Evolutionary conservation across 331 rosid genomes (phyloP).

Genomic region (Malus hybrid): DNA sequence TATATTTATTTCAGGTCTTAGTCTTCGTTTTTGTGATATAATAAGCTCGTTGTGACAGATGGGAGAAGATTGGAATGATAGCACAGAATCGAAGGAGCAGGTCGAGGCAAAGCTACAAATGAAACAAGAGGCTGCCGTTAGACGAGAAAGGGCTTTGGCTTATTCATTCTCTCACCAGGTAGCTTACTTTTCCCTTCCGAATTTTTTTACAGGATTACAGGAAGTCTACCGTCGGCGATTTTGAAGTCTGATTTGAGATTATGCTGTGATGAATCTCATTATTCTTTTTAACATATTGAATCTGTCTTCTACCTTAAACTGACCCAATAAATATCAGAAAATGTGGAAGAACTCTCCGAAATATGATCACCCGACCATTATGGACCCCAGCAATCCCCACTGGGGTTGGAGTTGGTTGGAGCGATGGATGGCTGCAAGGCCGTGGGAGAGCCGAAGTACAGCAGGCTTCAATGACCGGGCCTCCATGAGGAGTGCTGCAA

Average conservation of each 20-base stretch:
- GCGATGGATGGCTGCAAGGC: constrained; percentile 86
- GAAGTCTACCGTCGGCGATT: no score
- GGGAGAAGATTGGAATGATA: constrained; percentile 65
- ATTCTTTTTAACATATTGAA: background rate
- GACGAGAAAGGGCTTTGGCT: constrained; percentile 89
- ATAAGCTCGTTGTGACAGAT: constrained; percentile 19
- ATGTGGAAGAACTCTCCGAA: constrained; percentile 59
- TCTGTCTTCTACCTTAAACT: background rate
- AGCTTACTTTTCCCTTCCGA: background rate
- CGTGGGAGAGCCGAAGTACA: constrained; percentile 65
- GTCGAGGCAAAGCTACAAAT: constrained; percentile 37
- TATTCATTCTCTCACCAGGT: constrained; percentile 88
- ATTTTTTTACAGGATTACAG: background rate
- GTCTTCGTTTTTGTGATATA: background rate
- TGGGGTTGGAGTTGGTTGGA: constrained; percentile 99
- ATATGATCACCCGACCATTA: constrained; percentile 46
- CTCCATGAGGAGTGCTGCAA: constrained; percentile 33
- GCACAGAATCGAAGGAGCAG: constrained; percentile 68
- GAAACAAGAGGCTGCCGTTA: constrained; percentile 68
- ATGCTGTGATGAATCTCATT: background rate
- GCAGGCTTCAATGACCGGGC: constrained; percentile 25
- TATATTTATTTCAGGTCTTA: background rate
- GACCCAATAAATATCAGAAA: constrained; percentile 34
- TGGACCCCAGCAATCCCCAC: constrained; percentile 80
- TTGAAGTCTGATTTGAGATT: background rate